Evolutionary conservation across 331 rosid species (phyloP).

Genomic region (Prunus yedoensis): DNA sequence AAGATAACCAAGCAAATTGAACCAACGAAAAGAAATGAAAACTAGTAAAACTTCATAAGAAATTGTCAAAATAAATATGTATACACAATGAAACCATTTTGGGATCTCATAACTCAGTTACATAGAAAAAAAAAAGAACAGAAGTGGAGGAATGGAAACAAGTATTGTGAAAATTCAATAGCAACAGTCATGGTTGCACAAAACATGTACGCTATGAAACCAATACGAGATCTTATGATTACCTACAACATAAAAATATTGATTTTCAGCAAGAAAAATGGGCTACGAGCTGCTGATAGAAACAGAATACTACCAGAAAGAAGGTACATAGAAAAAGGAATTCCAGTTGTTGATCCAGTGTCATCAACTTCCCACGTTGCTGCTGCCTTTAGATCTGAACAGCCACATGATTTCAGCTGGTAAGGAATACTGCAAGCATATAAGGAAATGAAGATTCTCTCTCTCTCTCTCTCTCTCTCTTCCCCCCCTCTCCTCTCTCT

Average conservation of each 20-base stretch:
- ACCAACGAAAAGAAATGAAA: constrained; percentile 10
- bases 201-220: background rate
- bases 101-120: background rate
- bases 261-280: constrained; percentile 2
- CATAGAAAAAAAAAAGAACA: background rate
- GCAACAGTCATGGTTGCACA: background rate
- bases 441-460: background rate
- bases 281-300: background rate
- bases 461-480: background rate
- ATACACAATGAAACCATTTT: background rate
- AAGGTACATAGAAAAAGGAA: constrained; percentile 92
- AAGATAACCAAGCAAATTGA: constrained; percentile 18
- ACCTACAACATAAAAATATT: background rate
- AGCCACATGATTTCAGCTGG: constrained; percentile 22
- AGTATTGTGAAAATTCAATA: background rate
- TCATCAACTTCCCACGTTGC: constrained; percentile 98
- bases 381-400: constrained; percentile 72
- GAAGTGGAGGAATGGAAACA: background rate
- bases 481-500: background rate
- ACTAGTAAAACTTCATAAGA: constrained; percentile 6
- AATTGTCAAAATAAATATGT: background rate
- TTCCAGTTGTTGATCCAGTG: constrained; percentile 58
- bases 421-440: constrained; percentile 11
- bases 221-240: background rate
- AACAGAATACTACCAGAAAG: constrained; percentile 60